These are phyloP conservation scores for Eruca vesicaria DNA, from an alignment of 441 rosid species.

Conservation along the genomic window DNA sequence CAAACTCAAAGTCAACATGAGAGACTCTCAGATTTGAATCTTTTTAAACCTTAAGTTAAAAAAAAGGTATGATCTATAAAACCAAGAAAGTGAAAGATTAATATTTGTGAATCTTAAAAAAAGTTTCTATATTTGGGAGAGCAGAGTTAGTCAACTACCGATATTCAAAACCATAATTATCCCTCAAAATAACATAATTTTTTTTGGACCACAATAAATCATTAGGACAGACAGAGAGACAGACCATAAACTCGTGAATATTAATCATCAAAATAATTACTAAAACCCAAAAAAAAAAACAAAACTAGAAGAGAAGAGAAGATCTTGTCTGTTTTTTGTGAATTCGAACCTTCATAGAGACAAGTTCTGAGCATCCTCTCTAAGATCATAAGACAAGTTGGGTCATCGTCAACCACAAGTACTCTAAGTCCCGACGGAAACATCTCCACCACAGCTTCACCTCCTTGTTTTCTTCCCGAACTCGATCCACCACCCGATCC, in stretches of 20 bases:
- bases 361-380: conserved; percentile 87
- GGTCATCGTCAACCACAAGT: conserved; percentile 91
- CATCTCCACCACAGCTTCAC: conserved; percentile 28
- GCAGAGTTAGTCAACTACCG: conserved; percentile 38
- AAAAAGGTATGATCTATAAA: conserved; percentile 30
- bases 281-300: neutral
- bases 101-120: conserved; percentile 16
- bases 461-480: conserved; percentile 14
- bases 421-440: conserved; percentile 79
- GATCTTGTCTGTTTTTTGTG: conserved; percentile 10
- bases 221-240: conserved; percentile 19
- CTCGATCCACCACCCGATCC: conserved; percentile 29
- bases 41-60: neutral
- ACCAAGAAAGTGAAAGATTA: conserved; percentile 1
- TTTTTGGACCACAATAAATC: conserved; percentile 30
- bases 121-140: conserved; percentile 27
- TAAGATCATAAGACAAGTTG: conserved; percentile 83
- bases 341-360: conserved; percentile 64
- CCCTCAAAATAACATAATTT: conserved; percentile 33
- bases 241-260: conserved; percentile 8
- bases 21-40: conserved; percentile 24
- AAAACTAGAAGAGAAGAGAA: neutral
- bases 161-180: conserved; percentile 30
- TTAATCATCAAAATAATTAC: neutral
- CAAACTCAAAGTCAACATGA: conserved; percentile 10